Evolutionary conservation across 306 rosid species (phyloP).

Genomic region (Mimosa bimucronata): DNA sequence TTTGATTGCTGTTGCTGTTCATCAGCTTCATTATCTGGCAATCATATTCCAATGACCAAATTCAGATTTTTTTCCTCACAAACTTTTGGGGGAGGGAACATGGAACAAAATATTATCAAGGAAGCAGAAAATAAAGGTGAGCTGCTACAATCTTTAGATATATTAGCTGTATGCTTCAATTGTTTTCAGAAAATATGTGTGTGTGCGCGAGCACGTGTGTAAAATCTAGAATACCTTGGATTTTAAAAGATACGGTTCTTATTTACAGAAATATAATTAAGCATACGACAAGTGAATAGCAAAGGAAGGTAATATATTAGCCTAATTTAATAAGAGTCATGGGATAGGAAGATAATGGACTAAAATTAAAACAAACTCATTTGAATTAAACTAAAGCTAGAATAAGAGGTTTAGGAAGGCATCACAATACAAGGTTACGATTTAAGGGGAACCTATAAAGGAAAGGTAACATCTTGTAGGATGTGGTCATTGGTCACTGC

Average conservation of each 20-base stretch:
- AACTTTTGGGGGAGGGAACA: background rate
- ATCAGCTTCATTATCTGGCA: constrained; percentile 73
- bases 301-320: background rate
- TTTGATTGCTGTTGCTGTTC: constrained; percentile 61
- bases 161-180: background rate
- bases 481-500: background rate
- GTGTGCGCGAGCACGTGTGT: too few relatives aligned
- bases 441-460: constrained; percentile 6
- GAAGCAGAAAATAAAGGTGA: background rate
- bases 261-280: background rate
- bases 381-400: background rate
- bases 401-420: constrained; percentile 1
- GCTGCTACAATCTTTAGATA: background rate
- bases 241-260: background rate
- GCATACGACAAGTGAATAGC: background rate
- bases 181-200: background rate
- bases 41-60: constrained; percentile 31
- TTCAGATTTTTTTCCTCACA: background rate
- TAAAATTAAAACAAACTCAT: background rate
- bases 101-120: background rate
- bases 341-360: background rate
- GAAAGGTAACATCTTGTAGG: background rate
- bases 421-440: constrained; percentile 11
- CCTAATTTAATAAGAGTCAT: background rate
- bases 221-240: background rate